Evolutionary conservation across 2,329 filamentous ascomycete species (phyloP).

Genomic region (Fusarium sp.): DNA sequence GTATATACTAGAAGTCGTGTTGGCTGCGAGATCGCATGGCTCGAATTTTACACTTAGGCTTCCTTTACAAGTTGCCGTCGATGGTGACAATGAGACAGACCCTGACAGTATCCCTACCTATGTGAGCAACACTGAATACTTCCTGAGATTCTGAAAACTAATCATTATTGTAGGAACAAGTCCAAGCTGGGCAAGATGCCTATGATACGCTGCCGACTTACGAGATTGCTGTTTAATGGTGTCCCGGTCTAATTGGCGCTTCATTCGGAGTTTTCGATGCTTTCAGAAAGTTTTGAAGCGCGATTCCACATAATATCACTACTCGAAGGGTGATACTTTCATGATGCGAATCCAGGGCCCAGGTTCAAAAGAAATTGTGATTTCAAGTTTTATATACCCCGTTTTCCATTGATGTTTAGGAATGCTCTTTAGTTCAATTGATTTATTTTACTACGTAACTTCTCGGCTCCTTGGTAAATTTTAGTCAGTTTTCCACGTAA

Average conservation of each 20-base stretch:
- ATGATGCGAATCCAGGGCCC: too few relatives aligned
- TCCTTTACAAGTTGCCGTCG: slow-evolving; percentile 28
- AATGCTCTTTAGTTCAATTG: too few relatives aligned
- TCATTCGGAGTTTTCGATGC: background rate
- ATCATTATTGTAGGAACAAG: slow-evolving; percentile 5
- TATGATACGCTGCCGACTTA: slow-evolving; percentile 31
- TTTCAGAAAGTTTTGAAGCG: too few relatives aligned
- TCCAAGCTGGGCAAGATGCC: slow-evolving; percentile 23
- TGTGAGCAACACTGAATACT: background rate
- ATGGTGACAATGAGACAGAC: background rate
- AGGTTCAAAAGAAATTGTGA: too few relatives aligned
- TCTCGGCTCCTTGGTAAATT: too few relatives aligned
- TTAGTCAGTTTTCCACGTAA: too few relatives aligned
- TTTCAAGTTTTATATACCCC: too few relatives aligned
- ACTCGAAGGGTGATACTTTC: too few relatives aligned
- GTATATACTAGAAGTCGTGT: slow-evolving; percentile 16
- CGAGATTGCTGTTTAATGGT: background rate
- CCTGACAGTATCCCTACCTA: slow-evolving; percentile 28
- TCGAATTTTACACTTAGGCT: slow-evolving; percentile 22
- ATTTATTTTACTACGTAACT: too few relatives aligned
- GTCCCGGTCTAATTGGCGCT: background rate
- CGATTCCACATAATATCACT: too few relatives aligned
- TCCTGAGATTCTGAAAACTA: fast-evolving
- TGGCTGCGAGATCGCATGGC: slow-evolving; percentile 7
- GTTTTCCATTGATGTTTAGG: too few relatives aligned